Base-by-base conservation (phyloP, 2,329 filamentous ascomycete species). In the Blumeria graminis region DNA sequence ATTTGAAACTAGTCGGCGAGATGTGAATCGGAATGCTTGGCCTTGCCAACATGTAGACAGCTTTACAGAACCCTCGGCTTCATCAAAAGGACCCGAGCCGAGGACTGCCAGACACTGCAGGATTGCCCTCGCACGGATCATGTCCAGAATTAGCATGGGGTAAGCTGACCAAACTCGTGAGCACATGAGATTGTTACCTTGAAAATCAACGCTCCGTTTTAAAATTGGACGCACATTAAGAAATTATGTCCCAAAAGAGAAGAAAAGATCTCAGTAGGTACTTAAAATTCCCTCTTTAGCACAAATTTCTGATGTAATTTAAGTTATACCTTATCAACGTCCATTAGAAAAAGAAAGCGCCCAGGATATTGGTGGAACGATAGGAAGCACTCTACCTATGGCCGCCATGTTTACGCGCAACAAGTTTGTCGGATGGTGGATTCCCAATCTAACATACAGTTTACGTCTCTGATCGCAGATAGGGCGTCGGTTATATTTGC, bases 321-420 rank as follows among this genome's bases (percentile, higher is more conserved):
- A 67, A 95, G 89, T 89, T 67, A 85, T 95, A 63, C 89, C 89
- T 59, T 95, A 92, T 69, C 80, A 86, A 69, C 83, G 84, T 63
- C 86, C 87, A 46, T 72, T 75, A 53, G 73, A 78, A 63, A 80
- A 81, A 64, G 76, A 78, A 63, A 75, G 72, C 60, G 72, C 76
- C 61, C 69, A 69, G 58, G 88, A 94, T 66, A 77, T 94, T 69
- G 74, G 78, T 56, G 82, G 84, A 69, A 86, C 75, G 33, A 65
- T 82, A 56, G 72, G 76, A 33, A 90, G 82, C 66, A 93, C 89
- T 38, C 74, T 96, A 66, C 90, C 90, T 58, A 95, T 95, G 90
- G 88, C 86, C 58, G 89, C 89, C 61, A 93, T 94, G 76, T 92
- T 94, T 68, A 92, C 84, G 63, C 78, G 88, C 62, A 94, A 94